A percentile compares a stretch with the other conserved stretches of the same genome.
These are phyloP conservation scores for Mycena chlorophos DNA, from an alignment of 768 basidiomycete species.

Conservation along the genomic window DNA sequence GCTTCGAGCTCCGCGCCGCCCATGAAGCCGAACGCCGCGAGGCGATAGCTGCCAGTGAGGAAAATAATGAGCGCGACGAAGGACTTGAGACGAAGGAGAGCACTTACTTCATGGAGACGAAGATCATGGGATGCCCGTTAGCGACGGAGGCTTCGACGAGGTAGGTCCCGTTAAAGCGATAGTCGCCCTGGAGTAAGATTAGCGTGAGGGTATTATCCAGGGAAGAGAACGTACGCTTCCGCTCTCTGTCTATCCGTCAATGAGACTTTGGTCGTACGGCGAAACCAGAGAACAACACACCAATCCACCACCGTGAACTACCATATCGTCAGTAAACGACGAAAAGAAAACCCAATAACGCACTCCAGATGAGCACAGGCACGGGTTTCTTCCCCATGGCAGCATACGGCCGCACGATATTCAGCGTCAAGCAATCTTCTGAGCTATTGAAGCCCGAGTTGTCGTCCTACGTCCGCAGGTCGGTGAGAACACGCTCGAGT, in stretches of 20 bases:
- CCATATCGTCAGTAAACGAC: background rate
- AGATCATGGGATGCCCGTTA: background rate
- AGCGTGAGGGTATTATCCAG: background rate
- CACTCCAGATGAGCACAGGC: background rate
- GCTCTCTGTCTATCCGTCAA: background rate
- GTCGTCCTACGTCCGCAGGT: background rate
- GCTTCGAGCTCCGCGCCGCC: background rate
- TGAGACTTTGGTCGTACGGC: background rate
- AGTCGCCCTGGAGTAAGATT: background rate
- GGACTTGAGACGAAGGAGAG: background rate
- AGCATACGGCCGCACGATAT: background rate
- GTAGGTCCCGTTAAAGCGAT: background rate
- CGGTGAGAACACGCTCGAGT: background rate
- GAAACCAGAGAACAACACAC: background rate
- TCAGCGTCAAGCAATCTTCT: slow-evolving; percentile 1
- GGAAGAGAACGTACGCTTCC: background rate
- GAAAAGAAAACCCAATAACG: background rate
- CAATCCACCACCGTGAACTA: slow-evolving; percentile 1
- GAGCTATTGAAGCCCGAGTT: background rate
- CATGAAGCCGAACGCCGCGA: background rate
- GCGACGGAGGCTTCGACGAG: slow-evolving; percentile 2
- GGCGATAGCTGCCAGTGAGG: background rate
- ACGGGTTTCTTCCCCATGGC: background rate
- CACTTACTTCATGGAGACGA: slow-evolving; percentile 3
- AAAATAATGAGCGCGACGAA: background rate